Evolutionary conservation across 1,284 basidiomycete genomes (phyloP).

Genomic region (Trichosporon sp.): DNA sequence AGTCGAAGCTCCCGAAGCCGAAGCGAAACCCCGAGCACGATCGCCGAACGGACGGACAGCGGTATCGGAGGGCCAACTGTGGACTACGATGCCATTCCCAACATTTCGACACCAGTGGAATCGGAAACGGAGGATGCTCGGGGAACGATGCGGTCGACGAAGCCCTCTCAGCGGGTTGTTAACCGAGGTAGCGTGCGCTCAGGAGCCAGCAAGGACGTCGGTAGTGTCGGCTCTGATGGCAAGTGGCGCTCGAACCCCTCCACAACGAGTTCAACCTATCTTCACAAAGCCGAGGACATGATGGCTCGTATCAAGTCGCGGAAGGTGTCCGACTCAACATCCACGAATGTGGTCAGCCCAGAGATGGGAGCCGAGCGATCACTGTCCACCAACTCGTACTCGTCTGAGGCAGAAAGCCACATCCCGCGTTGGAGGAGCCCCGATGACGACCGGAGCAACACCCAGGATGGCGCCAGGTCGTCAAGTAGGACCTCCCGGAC

Average conservation of each 20-base stretch:
- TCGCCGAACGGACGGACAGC: background rate
- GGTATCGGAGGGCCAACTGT: slow-evolving; percentile 33
- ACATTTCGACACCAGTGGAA: background rate
- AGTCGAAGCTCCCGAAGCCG: slow-evolving; percentile 31
- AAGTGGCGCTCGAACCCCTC: slow-evolving; percentile 48
- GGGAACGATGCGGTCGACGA: slow-evolving; percentile 7
- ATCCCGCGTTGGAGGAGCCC: slow-evolving; percentile 17
- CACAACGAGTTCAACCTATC: slow-evolving; percentile 61
- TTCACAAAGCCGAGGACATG: slow-evolving; percentile 71
- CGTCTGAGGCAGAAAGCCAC: slow-evolving; percentile 20
- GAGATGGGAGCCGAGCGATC: background rate
- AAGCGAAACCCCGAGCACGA: slow-evolving; percentile 6
- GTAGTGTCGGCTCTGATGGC: slow-evolving; percentile 38
- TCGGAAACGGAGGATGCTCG: background rate
- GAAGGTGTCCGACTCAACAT: slow-evolving; percentile 46
- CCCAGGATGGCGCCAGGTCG: background rate
- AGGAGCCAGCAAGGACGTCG: slow-evolving; percentile 22
- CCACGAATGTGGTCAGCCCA: slow-evolving; percentile 31
- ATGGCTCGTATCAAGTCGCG: slow-evolving; percentile 76
- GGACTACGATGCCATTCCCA: slow-evolving; percentile 33
- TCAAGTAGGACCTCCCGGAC: slow-evolving; percentile 12
- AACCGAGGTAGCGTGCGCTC: background rate
- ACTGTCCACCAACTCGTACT: background rate
- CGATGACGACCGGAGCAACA: slow-evolving; percentile 7
- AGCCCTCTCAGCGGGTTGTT: slow-evolving; percentile 12